Evolutionary conservation across 2,329 filamentous ascomycete species (phyloP), one percentile per base, ranked within the genome.

Genomic region (Penicillium nordicum): DNA sequence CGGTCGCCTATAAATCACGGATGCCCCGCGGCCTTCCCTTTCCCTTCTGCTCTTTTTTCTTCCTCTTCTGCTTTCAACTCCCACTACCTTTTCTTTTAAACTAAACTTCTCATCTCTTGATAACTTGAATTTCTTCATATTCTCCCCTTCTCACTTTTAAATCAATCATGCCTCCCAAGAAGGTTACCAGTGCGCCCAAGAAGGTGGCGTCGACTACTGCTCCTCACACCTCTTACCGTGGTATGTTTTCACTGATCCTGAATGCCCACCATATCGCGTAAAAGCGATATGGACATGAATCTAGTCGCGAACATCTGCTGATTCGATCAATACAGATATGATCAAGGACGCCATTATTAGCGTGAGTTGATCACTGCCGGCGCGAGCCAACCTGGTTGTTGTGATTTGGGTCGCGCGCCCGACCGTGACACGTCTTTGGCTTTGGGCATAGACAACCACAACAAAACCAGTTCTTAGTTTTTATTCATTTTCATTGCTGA

Each of bases 261-360:
- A 69, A 57, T 73, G 71, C 72, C 74, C 67, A 75, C 70, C 61
- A 62, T 72, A 74, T 83, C 79, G 79, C 79, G 73, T 70, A 47
- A 60, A 60, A 47, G 64, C 69, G 66, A 72, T 69, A 50, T 57
- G 66, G 56, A 53, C 63, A 72, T 70, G 62, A 68, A 73, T 69
- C 57, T 75, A 69, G 74, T 86, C 82, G 81, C 83, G 69, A 76
- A 69, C 62, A 64, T 73, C 74, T 82, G 72, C 81, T 84, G 78
- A 85, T 80, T 72, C 66, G 55, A 66, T 63, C 65, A 42, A 69
- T 70, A 72, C 74, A 87, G 85, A 87, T 76, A 88, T 88, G 86
- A 86, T 88, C 76, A 87, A 87, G 78, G 85, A 88, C 75, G 86
- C 85, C 66, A 86, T 88, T 72, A 75, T 87, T 70, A 84, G 82